Base-by-base conservation (phyloP, 2,329 filamentous ascomycete genomes). In the Xylariaceae sp. region DNA sequence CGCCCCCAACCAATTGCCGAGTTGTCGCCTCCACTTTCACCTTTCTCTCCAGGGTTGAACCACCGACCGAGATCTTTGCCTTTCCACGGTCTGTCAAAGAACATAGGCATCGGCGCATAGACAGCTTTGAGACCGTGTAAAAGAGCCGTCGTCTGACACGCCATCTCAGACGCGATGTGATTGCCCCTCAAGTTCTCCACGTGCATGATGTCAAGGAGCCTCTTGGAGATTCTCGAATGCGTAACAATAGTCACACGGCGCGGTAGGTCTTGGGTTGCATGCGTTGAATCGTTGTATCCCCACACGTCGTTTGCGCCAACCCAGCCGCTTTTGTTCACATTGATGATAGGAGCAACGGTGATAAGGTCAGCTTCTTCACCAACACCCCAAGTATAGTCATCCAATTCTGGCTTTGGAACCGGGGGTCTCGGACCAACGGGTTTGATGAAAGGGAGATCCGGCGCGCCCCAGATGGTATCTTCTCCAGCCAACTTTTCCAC, bases 121-220 rank as follows among this genome's bases (percentile, higher is more conserved):
- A 90, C 86, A 5, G 87, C 84, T 71, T 93, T 93, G 45, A 92
- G 75, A 6, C 89, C 88, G 66, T 94, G 88, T 56, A 90, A 81
- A 16, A 93, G 76, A 0, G 87, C 83, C 22, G 87, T 81, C 0
- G 87, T 87, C 50, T 87, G 84, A 1, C 88, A 83, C 54, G 85
- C 88, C 88, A 93, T 91, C 66, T 93, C 89, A 0, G 88, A 88
- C 52, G 86, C 87, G 62, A 92, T 84, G 64, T 90, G 87, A 62
- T 88, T 87, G 57, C 87, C 86, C 13, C 81, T 78, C 57, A 87
- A 75, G 48, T 88, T 89, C 67, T 92, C 89, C 33, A 83, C 78
- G 64, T 93, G 88, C 88, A 92, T 92, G 56, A 85, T 79, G 59
- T 89, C 80, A 33, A 93, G 75, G 2, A 93, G 75, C 28, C 79